A percentile compares a stretch with the other conserved stretches of the same genome.
Conservation (phyloP, 1,284 basidiomycete genomes). For the Tetrapyrgos nigripes region DNA sequence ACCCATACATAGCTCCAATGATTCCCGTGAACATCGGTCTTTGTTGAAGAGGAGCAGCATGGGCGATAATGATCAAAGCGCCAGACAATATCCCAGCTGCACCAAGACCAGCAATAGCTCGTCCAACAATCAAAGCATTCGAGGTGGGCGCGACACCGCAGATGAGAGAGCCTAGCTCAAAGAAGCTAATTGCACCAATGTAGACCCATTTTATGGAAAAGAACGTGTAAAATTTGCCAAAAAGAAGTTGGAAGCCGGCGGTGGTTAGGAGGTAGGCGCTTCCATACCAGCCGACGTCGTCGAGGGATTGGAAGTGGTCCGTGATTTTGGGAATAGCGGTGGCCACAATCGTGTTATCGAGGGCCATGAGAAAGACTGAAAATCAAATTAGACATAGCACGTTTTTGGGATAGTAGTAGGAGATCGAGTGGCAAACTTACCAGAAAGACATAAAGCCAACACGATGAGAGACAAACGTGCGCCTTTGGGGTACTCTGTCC, state of each 20-base stretch:
- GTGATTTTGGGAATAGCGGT: too few relatives aligned
- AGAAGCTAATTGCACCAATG: too few relatives aligned
- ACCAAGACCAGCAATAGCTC: conserved; percentile 13
- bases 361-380: conserved; percentile 34
- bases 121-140: conserved; percentile 7
- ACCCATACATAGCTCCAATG: conserved; percentile 9
- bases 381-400: too few relatives aligned
- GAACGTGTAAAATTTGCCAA: too few relatives aligned
- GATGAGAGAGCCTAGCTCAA: conserved; percentile 11
- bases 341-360: conserved; percentile 45
- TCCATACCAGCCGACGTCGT: too few relatives aligned
- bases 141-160: conserved; percentile 11
- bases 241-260: background rate
- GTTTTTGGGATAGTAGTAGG: too few relatives aligned
- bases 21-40: conserved; percentile 9
- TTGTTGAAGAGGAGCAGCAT: conserved; percentile 5
- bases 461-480: too few relatives aligned
- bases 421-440: too few relatives aligned
- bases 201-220: too few relatives aligned
- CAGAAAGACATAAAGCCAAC: too few relatives aligned
- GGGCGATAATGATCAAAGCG: conserved; percentile 18
- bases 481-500: too few relatives aligned
- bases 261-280: background rate
- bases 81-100: conserved; percentile 11
- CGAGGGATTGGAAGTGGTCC: too few relatives aligned